Base-by-base conservation (phyloP, 148 eudicot species). In the Persicaria maculosa region DNA sequence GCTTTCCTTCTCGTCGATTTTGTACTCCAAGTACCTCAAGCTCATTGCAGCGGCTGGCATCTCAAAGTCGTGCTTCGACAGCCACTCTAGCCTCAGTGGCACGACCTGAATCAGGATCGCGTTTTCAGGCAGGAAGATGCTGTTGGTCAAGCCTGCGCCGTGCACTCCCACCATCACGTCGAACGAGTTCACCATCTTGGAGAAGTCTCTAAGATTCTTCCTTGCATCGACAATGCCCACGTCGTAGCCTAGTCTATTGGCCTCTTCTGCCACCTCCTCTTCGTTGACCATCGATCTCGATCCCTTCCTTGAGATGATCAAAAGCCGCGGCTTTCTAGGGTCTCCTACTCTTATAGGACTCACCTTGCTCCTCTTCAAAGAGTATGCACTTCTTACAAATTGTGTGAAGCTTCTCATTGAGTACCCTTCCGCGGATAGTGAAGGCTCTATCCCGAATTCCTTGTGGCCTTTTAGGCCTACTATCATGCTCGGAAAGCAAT, bases 11-110 rank as follows among this genome's bases (percentile, higher is more conserved):
- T 47, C 53, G 5, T 47, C 71, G 11, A 86, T 78, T 68, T 76
- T 80, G 65, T 86, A 86, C 15, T 75, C 79, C 78, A 86, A 65
- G 73, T 86, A 84, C 80, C 78, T 81, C 36, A 84, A 19, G 44
- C 72, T 74, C 87, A 86, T 86, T 10, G 72, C 81, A 9, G 2
- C 8, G 2, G 87, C 79, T 55, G 89, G 89, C 20, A 68, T 9
- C 22, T 77, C 81, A 50, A 76, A 83, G 58, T 73, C 80, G 4
- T 15, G 69, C 55, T 43, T 79, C 4, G 82, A 80, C 31, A 75
- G 11, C 16, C 58, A 48, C 3, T 77, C 84, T n/a, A 86, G 48
- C 17, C 78, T 78, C 20, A 79, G 48, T 0, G 81, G 82, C 14
- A 65, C 40, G 2, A 80, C 64, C 20, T 80, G 78, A 11, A 80